These are phyloP conservation scores for Acacia melanoxylon DNA, from an alignment of 306 rosid species.

Conservation along the genomic window DNA sequence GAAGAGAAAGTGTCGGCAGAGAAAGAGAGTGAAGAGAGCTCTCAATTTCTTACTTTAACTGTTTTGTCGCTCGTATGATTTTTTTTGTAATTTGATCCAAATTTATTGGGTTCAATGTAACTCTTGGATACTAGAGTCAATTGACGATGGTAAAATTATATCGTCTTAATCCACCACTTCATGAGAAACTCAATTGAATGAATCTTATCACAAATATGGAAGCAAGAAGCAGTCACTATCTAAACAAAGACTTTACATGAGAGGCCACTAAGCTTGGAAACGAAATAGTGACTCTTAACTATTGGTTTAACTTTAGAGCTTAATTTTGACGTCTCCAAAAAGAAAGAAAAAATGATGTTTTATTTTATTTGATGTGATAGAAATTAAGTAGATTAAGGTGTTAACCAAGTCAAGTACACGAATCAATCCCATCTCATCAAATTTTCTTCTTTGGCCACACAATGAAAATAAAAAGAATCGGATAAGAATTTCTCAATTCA, in stretches of 20 bases:
- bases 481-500: slow-evolving; percentile 22
- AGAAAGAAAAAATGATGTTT: background rate
- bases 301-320: background rate
- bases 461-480: background rate
- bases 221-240: background rate
- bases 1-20: no score
- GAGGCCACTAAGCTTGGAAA: background rate
- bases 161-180: no score
- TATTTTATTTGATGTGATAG: background rate
- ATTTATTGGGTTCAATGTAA: no score
- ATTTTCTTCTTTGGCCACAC: background rate
- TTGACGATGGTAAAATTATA: no score
- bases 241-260: background rate
- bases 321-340: background rate
- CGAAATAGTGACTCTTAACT: background rate
- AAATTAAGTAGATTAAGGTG: slow-evolving; percentile 15
- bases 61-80: no score
- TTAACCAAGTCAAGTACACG: slow-evolving; percentile 8
- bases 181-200: background rate
- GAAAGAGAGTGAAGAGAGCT: no score
- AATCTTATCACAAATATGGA: background rate
- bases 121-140: no score
- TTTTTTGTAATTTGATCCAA: no score
- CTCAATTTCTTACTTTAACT: no score
- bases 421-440: slow-evolving; percentile 17